Percentiles rank a stretch among this genome's conserved stretches.
These are phyloP conservation scores for Candida adriatica DNA, from an alignment of 805 yeast species.

Conservation along the genomic window DNA sequence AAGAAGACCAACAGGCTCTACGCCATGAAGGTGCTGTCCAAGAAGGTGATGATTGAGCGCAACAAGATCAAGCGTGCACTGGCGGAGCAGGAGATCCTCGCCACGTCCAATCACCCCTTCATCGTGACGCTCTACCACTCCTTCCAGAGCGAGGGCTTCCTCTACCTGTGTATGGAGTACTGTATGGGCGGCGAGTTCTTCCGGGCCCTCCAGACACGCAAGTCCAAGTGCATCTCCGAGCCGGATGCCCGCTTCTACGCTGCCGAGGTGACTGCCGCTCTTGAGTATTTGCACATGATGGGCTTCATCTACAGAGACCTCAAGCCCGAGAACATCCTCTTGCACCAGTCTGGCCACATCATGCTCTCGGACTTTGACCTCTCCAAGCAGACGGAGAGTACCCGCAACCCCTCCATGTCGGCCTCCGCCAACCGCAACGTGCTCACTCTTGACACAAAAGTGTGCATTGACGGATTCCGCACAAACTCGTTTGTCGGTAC, in stretches of 20 bases:
- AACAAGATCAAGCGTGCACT: slow-evolving; percentile 91
- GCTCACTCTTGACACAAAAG: slow-evolving; percentile 83
- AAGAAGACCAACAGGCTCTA: slow-evolving; percentile 65
- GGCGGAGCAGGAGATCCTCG: slow-evolving; percentile 94
- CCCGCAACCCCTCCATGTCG: slow-evolving; percentile 64
- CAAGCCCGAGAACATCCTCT: slow-evolving; percentile 90
- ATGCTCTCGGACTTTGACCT: slow-evolving; percentile 96
- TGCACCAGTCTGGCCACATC: slow-evolving; percentile 96
- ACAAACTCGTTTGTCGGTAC: slow-evolving; percentile 99
- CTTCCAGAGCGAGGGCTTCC: slow-evolving; percentile 86
- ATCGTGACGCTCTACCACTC: slow-evolving; percentile 95
- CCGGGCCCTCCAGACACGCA: slow-evolving; percentile 88
- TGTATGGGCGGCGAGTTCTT: slow-evolving; percentile 99
- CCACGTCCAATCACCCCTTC: slow-evolving; percentile 94
- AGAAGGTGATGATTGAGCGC: slow-evolving; percentile 90
- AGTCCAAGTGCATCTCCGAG: slow-evolving; percentile 78
- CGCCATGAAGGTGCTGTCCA: slow-evolving; percentile 89
- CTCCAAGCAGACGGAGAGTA: slow-evolving; percentile 77
- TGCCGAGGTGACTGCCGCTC: slow-evolving; percentile 94
- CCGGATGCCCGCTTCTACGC: slow-evolving; percentile 91
- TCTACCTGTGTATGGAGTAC: slow-evolving; percentile 95
- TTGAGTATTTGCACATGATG: slow-evolving; percentile 92
- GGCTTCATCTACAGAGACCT: slow-evolving; percentile 95
- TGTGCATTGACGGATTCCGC: slow-evolving; percentile 91
- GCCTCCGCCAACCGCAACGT: slow-evolving; percentile 30